These are phyloP conservation scores for Alnus rubra DNA, from an alignment of 306 rosid genomes.

Conservation along the genomic window DNA sequence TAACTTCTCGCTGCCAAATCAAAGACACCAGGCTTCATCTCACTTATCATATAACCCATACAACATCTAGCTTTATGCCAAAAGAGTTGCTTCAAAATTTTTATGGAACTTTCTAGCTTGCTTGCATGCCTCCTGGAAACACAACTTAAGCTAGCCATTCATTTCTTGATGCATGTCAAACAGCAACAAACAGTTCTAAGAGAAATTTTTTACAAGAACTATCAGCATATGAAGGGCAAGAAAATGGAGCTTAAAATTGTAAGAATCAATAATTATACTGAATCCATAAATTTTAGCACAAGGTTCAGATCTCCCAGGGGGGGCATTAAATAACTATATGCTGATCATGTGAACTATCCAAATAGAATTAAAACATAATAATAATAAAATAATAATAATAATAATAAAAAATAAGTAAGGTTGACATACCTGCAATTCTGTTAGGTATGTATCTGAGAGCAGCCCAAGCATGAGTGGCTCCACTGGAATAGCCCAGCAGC, in stretches of 20 bases:
- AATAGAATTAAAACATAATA: neutral
- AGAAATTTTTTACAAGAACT: neutral
- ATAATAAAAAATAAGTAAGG: constrained; percentile 1
- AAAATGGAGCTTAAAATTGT: neutral
- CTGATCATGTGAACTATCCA: neutral
- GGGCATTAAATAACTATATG: neutral
- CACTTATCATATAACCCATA: neutral
- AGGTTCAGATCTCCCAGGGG: neutral
- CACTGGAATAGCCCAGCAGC: constrained; percentile 84
- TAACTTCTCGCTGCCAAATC: neutral
- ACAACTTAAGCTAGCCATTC: neutral
- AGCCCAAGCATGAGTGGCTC: constrained; percentile 91
- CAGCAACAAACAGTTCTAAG: neutral
- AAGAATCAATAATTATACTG: neutral
- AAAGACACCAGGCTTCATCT: neutral
- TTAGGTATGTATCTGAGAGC: constrained; percentile 82
- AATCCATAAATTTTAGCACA: neutral
- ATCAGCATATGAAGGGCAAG: neutral
- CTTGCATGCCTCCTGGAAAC: neutral
- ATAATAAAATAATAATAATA: neutral
- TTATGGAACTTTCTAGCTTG: neutral
- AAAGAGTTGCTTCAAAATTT: neutral
- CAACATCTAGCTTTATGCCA: neutral
- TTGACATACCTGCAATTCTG: constrained; percentile 72
- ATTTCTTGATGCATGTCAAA: neutral